Evolutionary conservation across 75 land plant genomes (phyloP), one percentile per base, ranked within the genome.

Genomic region (Pinus tabuliformis): DNA sequence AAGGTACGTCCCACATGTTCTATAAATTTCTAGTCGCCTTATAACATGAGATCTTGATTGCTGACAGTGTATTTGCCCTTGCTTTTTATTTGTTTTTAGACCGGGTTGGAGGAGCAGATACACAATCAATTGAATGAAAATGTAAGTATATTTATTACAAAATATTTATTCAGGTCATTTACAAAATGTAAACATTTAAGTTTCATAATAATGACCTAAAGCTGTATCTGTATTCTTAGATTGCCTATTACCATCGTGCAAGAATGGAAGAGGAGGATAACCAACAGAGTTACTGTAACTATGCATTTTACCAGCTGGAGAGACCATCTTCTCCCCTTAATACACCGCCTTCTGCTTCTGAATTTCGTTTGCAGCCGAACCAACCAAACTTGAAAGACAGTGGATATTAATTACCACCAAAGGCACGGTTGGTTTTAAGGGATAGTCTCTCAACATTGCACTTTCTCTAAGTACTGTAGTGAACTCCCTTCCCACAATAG

Each of bases 331-430:
- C 37, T n/a, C 52, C 45, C n/a, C 24, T 33, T 68, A 52, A 68
- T 36, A 2, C n/a, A 39, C 20, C 2, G 2, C 3, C 45, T 6
- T 4, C 14, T 18, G 24, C 9, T 2, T 52, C 71, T 8, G 24
- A 8, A 68, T n/a, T 68, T 68, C 71, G 52, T 20, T 42, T 68
- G 42, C 71, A 68, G 42, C 71, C 52, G 42, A 68, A 11, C 71
- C 71, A 68, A 11, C 71, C 71, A 3, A 68, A 68, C 71, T 39
- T 68, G 71, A 68, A 68, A 45, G 71, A 68, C 52, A 68, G 52
- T 68, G 52, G 49, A 3, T 68, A 68, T 68, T 18, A 42, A 26
- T 26, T 26, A 68, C 52, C 20, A 36, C 52, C 71, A 68, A 45
- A 68, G 37, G 22, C 11, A 4, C 71, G n/a, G 71, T 45, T 68